A percentile compares a stretch with the other conserved stretches of the same genome.
Evolutionary conservation across 306 rosid genomes (phyloP).

Genomic region (Vigna trinervia): DNA sequence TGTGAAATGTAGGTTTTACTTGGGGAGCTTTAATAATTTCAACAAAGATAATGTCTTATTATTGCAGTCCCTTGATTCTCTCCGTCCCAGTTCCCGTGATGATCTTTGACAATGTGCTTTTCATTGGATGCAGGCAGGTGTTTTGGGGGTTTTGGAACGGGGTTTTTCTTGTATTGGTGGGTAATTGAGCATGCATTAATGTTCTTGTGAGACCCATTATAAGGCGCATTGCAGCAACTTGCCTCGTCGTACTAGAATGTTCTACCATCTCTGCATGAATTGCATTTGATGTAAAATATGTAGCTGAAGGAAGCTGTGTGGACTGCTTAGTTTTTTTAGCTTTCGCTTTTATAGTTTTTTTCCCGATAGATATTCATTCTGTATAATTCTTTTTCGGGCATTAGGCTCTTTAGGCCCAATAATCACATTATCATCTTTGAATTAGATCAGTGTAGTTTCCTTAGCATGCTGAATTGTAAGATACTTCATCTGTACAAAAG

Average conservation of each 20-base stretch:
- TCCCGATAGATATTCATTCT: conserved; percentile 48
- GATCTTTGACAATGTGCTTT: conserved; percentile 11
- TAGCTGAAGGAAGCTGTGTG: conserved; percentile 39
- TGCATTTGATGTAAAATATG: conserved; percentile 48
- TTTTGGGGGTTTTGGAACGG: conserved; percentile 31
- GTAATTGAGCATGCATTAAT: conserved; percentile 23
- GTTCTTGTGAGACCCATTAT: neutral
- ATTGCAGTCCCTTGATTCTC: conserved; percentile 3
- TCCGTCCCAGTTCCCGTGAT: neutral
- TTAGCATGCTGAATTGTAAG: conserved; percentile 41
- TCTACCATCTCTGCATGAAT: conserved; percentile 11
- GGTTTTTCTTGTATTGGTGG: conserved; percentile 21
- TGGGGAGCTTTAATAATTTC: neutral
- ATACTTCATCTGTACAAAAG: conserved; percentile 43
- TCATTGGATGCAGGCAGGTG: conserved; percentile 47
- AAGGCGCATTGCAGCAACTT: conserved; percentile 9
- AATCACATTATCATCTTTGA: conserved; percentile 26
- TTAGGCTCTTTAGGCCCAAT: conserved; percentile 36
- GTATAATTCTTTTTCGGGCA: conserved; percentile 50
- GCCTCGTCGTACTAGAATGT: conserved; percentile 26
- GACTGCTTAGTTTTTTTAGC: conserved; percentile 42
- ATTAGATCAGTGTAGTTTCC: conserved; percentile 41
- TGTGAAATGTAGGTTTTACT: neutral
- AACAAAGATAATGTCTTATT: neutral
- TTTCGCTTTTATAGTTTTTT: conserved; percentile 34